Conservation (phyloP, 805 yeast genomes). For the Blastobotrys terrestris region DNA sequence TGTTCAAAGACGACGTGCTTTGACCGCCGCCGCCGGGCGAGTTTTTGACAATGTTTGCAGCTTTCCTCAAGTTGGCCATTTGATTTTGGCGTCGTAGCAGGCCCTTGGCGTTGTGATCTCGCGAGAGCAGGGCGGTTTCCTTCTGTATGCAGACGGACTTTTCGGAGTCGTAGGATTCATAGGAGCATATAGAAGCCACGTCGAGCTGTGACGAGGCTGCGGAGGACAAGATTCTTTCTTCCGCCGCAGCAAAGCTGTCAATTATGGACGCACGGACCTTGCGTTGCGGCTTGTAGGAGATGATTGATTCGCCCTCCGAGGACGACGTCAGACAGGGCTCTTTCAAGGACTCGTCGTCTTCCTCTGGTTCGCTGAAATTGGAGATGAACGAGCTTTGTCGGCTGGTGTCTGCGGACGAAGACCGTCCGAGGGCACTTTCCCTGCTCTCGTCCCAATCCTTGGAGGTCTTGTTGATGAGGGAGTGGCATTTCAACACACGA, state of each 20-base stretch:
- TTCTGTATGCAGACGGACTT: neutral
- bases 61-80: neutral
- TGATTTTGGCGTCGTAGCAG: neutral
- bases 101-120: neutral
- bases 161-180: slow-evolving; percentile 6
- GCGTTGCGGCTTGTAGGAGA: neutral
- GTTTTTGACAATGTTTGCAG: neutral
- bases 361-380: neutral
- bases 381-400: neutral
- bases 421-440: slow-evolving; percentile 1
- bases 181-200: neutral
- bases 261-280: no score
- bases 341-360: no score
- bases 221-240: no score
- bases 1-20: neutral
- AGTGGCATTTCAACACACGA: slow-evolving; percentile 13
- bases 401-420: neutral
- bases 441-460: slow-evolving; percentile 5
- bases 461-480: neutral
- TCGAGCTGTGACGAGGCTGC: no score
- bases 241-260: no score
- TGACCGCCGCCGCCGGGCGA: no score
- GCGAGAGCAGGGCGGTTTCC: neutral
- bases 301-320: no score
- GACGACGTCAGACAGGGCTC: no score